Evolutionary conservation across 2,329 filamentous ascomycete genomes (phyloP).

Genomic region (Pseudomassariella vexata): DNA sequence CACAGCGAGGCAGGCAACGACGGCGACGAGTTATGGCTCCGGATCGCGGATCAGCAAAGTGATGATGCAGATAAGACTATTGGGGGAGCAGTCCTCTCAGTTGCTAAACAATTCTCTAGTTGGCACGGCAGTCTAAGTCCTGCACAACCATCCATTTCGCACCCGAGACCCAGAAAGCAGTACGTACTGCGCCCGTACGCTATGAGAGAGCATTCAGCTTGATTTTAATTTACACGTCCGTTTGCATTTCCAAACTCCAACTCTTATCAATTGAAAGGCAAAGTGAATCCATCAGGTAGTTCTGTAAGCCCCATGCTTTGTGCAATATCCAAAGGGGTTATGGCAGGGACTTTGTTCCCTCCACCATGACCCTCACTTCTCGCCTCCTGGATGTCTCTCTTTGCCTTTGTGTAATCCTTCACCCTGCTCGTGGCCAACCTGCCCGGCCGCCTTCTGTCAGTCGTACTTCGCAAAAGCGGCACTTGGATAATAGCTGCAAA

Average conservation of each 20-base stretch:
- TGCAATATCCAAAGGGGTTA: conserved; percentile 2
- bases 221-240: neutral
- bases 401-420: conserved; percentile 36
- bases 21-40: neutral
- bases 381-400: conserved; percentile 26
- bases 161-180: too few relatives aligned
- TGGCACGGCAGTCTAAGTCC: too few relatives aligned
- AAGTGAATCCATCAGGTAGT: neutral
- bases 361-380: conserved; percentile 6
- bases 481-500: conserved; percentile 43
- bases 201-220: neutral
- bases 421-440: conserved; percentile 33
- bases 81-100: too few relatives aligned
- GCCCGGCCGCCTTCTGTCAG: conserved; percentile 35
- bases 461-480: conserved; percentile 38
- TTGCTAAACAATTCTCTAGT: too few relatives aligned
- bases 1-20: neutral
- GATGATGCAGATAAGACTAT: neutral
- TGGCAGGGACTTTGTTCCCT: conserved; percentile 3
- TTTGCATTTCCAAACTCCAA: neutral
- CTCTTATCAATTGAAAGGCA: neutral
- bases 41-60: neutral
- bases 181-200: neutral
- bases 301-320: conserved; percentile 3
- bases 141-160: too few relatives aligned